These are phyloP conservation scores for Grigorovia humatica DNA, from an alignment of 805 yeast genomes.

Conservation along the genomic window DNA sequence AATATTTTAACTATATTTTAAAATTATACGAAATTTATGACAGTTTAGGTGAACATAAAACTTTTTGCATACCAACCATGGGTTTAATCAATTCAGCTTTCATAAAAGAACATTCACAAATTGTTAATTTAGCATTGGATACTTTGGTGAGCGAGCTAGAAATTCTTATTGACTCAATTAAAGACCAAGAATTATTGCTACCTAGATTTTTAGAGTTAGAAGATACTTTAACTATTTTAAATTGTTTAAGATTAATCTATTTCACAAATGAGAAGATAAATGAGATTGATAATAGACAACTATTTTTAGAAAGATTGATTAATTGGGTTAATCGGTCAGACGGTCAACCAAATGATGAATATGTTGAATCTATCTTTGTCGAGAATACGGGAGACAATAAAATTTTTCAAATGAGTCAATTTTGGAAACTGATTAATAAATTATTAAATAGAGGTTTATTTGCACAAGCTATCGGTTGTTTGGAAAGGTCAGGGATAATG, in stretches of 20 bases:
- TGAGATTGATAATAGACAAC: constrained; percentile 24
- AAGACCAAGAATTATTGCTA: constrained; percentile 20
- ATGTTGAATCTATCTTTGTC: constrained; percentile 36
- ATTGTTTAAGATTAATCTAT: constrained; percentile 45
- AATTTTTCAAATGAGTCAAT: constrained; percentile 32
- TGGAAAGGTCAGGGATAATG: constrained; percentile 18
- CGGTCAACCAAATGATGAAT: constrained; percentile 48
- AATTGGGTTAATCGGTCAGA: constrained; percentile 65
- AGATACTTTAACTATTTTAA: constrained; percentile 42
- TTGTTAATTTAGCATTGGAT: constrained; percentile 29
- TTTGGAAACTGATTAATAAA: constrained; percentile 55
- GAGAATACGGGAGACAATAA: constrained; percentile 28
- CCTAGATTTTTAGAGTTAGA: constrained; percentile 31
- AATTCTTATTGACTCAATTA: constrained; percentile 24
- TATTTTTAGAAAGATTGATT: constrained; percentile 35
- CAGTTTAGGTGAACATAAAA: constrained; percentile 35
- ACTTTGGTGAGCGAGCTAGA: constrained; percentile 29
- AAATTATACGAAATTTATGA: constrained; percentile 45
- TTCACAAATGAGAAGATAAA: constrained; percentile 25
- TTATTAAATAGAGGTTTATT: constrained; percentile 53
- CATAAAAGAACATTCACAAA: constrained; percentile 28
- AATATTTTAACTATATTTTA: constrained; percentile 39
- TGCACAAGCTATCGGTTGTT: constrained; percentile 37
- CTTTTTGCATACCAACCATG: constrained; percentile 32
- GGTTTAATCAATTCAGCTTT: constrained; percentile 30